A percentile compares a stretch with the other conserved stretches of the same genome.
phyloP scores from a whole-genome alignment of 345 rosid species.

The Durio zibethinus region DNA sequence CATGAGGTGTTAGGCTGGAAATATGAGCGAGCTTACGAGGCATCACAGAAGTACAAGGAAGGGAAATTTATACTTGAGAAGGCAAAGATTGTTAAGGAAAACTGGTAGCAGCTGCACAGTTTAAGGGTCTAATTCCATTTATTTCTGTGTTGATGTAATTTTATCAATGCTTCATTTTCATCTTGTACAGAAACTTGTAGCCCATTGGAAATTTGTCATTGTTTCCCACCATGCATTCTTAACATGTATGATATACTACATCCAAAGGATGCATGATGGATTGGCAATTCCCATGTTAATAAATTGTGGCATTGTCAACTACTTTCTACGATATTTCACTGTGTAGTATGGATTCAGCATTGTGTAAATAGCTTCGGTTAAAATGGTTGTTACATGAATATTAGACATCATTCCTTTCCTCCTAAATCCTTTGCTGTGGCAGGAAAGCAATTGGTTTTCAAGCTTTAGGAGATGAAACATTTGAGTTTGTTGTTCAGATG shows the following conservation, averaged over 20 bases:
- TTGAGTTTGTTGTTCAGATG: not conserved
- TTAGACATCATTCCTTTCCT: not conserved
- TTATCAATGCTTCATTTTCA: conserved; percentile 16
- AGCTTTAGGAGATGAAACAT: not conserved
- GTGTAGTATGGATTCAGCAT: not conserved
- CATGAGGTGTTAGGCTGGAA: conserved; percentile 79
- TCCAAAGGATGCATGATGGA: conserved; percentile 15
- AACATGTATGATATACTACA: not conserved
- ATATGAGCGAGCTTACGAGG: conserved; percentile 71
- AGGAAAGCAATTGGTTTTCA: not conserved
- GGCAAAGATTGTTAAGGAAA: conserved; percentile 64
- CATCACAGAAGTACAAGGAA: conserved; percentile 76
- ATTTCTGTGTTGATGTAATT: conserved; percentile 23
- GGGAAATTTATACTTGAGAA: conserved; percentile 87
- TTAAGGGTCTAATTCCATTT: conserved; percentile 12
- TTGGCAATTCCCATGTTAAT: conserved; percentile 12
- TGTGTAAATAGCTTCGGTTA: not conserved
- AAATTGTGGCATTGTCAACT: conserved; percentile 13
- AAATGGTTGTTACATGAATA: not conserved
- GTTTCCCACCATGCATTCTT: conserved; percentile 20
- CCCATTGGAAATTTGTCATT: conserved; percentile 21
- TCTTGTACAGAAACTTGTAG: conserved; percentile 25
- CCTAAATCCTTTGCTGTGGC: not conserved
- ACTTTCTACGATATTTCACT: no score
- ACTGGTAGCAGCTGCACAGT: conserved; percentile 43